Evolutionary conservation across 1,284 basidiomycete genomes (phyloP), one percentile per base, ranked within the genome.

Genomic region (Kwoniella shivajii): DNA sequence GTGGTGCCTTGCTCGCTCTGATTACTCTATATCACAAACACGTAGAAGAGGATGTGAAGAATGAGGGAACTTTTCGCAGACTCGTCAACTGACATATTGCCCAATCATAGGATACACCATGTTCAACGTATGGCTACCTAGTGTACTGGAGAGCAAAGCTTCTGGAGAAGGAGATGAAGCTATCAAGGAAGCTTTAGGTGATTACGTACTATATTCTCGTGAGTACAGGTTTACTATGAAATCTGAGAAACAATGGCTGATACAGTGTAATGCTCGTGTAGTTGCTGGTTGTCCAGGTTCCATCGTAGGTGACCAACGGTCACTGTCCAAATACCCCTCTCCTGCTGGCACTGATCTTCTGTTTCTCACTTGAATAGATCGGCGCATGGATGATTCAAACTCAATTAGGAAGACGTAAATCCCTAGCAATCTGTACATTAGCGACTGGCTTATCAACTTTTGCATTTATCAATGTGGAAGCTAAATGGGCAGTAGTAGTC

Each of bases 91-190:
- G 7, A 42, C 7, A 24, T 9, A 22, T 26, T 20, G 31, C 7
- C 50, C 57, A 59, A 61, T 60, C 49, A 49, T 69, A 88, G 92
- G 87, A 1, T 93, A 86, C 71, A 97, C 91, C 6, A 95, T 95
- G 86, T 98, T 98, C 80, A 99, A 98, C 71, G 92, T 96, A 13
- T 98, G 88, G 76, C 82, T 97, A 20, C 95, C 95, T 0, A 92
- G 92, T 68, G 82, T 95, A 14, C 80, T 98, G 29, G 93, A 78
- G 18, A 69, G 68, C 30, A 69, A 71, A 0, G 71, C 69, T 11
- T 65, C 67, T 6, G 71, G 67, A 1, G 66, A 67, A 27, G 73
- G 75, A 0, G 75, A 82, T 20, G 83, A 84, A 65, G 78, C 82
- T 1, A 77, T 92, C 16, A 82, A 85, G 60, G 83, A 85, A 46